Base-by-base conservation (phyloP, 2,329 filamentous ascomycete species). In the Ophiostoma australiae region DNA sequence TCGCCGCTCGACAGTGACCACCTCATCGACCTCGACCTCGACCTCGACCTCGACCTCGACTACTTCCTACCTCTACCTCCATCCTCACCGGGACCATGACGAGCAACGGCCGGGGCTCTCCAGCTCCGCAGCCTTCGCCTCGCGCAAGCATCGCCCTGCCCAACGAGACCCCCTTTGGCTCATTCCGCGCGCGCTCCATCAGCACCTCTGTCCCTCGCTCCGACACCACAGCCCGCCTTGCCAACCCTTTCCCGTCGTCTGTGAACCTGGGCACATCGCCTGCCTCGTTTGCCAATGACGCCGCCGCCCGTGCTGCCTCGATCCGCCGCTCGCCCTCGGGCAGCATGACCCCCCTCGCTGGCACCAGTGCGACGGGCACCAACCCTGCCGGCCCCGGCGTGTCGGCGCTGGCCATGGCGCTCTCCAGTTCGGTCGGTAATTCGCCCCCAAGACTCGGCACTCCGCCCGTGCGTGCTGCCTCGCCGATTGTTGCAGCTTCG, bases 361-460 rank as follows among this genome's bases (percentile, higher is more conserved):
- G 87, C 72, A 85, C 86, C 70, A 87, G 84, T 74, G 86, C 87
- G 1, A 52, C 69, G 23, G 90, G 88, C 70, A 87, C 83, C 74
- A 85, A 87, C 83, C 74, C 86, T 87, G 31, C 90, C 7, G 93
- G 92, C 0, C 93, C 93, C 7, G 93, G 93, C 33, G 87, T 93
- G 68, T 97, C 94, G 35, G 94, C 93, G 73, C 86, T 98, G 70
- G 93, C 94, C 48, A 91, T 92, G 35, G 94, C 93, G n/a, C 82
- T 97, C 74, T 91, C 91, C 72, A 89, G 90, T 75, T 91, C 90
- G 13, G 82, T 91, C 52, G 90, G 90, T 73, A 86, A 86, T 68
- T 89, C 89, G 35, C 90, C 91, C 23, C 89, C 90, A 55, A 85
- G 89, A 66, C 88, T 90, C 74, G 90, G 90, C 68, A 91, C 89